Base-by-base conservation (phyloP, 108 stramenopile genomes). In the Nitzschia sp. region DNA sequence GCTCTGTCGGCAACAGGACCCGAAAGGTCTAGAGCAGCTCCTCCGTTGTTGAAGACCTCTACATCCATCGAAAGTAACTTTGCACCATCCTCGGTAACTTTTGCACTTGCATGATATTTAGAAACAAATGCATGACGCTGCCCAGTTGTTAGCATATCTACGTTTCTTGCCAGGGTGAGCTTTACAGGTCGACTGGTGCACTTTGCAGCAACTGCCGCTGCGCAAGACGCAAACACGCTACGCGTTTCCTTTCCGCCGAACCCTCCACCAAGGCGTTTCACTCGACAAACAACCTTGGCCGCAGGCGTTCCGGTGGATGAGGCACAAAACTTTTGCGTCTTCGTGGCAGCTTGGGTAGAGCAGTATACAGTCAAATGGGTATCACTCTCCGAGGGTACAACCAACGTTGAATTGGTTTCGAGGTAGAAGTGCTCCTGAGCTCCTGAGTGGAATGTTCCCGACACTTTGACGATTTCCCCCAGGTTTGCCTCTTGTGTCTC, bases 341-440 rank as follows among this genome's bases (percentile, higher is more conserved):
- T 91, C 2, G 86, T 89, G 29, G 88, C 80, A 21, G 94, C 93
- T 82, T 98, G 97, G 0, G 96, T 98, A 16, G 96, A 96, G 35
- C 85, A 67, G 44, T 88, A 93, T 17, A 97, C 79, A 22, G 93
- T 95, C 48, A 98, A 66, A 47, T 90, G 83, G 16, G 85, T 88
- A 21, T 77, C 81, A 27, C 85, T 82, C 44, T 98, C 97, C 23
- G 90, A 86, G 22, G 97, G 97, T 35, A 97, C 73, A 29, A 72
- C 95, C 31, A 96, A 68, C n/a, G 96, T 90, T 3, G 85, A 78
- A 68, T 96, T 93, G 3, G 94, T 91, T 67, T 98, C 97, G 26
- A 98, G 80, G 75, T 98, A 92, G 59, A 98, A 98, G 73, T 98
- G 97, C 65, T 98, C 97, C 63, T 98, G 97, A 1, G 91, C 96